Evolutionary conservation across 331 rosid genomes (phyloP).

Genomic region (Prunus yedoensis): DNA sequence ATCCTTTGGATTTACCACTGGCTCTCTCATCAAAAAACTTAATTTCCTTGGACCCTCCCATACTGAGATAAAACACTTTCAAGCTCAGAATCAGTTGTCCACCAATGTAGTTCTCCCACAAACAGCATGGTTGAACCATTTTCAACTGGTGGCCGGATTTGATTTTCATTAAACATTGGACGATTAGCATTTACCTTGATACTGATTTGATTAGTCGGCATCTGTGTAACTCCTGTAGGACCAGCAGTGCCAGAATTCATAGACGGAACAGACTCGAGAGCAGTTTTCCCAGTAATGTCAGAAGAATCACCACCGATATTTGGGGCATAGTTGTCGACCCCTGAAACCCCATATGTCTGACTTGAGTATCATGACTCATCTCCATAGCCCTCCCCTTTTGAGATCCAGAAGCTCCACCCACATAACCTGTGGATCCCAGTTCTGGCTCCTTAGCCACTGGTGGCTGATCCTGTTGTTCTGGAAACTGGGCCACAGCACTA

Average conservation of each 20-base stretch:
- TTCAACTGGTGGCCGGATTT: slow-evolving; percentile 35
- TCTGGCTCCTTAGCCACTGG: slow-evolving; percentile 26
- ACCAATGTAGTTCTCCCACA: slow-evolving; percentile 66
- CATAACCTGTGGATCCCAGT: slow-evolving; percentile 19
- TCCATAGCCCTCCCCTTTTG: slow-evolving; percentile 36
- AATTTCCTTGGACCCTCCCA: slow-evolving; percentile 54
- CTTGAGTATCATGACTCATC: slow-evolving; percentile 26
- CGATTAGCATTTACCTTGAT: slow-evolving; percentile 25
- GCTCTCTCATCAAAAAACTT: slow-evolving; percentile 61
- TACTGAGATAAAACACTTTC: slow-evolving; percentile 42
- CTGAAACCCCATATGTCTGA: slow-evolving; percentile 31
- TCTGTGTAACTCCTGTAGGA: slow-evolving; percentile 25
- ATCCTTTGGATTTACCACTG: slow-evolving; percentile 66
- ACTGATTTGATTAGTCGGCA: slow-evolving; percentile 31
- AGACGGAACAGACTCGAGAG: slow-evolving; percentile 17
- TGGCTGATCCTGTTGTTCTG: slow-evolving; percentile 32
- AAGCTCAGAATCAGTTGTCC: slow-evolving; percentile 62
- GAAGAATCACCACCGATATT: slow-evolving; percentile 21
- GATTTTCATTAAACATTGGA: slow-evolving; percentile 35
- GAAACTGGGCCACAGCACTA: slow-evolving; percentile 27
- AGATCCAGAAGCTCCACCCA: slow-evolving; percentile 21
- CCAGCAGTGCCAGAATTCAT: slow-evolving; percentile 25
- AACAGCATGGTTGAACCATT: slow-evolving; percentile 40
- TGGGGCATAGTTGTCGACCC: slow-evolving; percentile 30
- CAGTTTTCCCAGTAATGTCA: slow-evolving; percentile 21